Evolutionary conservation across 495 filamentous ascomycete genomes (phyloP), one percentile per base, ranked within the genome.

Genomic region (Penicillium longicatenatum): DNA sequence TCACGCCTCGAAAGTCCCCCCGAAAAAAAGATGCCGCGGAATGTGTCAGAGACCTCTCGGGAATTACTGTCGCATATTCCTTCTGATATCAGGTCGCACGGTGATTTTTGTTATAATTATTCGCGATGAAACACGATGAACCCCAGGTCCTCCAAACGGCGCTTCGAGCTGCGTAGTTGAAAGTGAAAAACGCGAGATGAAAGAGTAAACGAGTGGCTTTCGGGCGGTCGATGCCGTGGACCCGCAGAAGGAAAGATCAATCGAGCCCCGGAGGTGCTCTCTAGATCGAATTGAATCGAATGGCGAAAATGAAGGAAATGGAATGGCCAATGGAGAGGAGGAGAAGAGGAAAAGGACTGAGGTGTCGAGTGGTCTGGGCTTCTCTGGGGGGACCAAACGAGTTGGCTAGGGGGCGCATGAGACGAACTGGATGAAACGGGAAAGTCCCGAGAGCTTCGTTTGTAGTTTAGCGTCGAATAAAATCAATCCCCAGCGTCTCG

Each of bases 141-240:
- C 62, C 44, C 52, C 63, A 61, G 62, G 65, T 46, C 64, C 54
- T 33, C 31, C 52, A 43, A 37, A 31, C 55, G 51, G 49, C 42
- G 63, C 59, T 52, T 65, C 66, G 56, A 70, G 62, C 58, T 61
- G 37, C 14, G 37, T 37, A 59, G 64, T 63, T 56, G 57, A 60
- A 58, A 61, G 60, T 16, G 56, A 54, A 59, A 57, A 53, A 33
- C 24, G 58, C 48, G 43, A 47, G 53, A 44, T 22, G 26, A 53
- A 43, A 35, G 24, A 41, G 50, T 41, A 69, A 75, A 77, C 71
- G 72, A 75, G 52, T 71, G 72, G 68, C 65, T 63, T 57, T 58
- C 39, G 67, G 62, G 63, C 47, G 54, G 51, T 57, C 47, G 39
- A 50, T 62, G 52, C 58, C 57, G 60, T 52, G 52, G 46, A 60